phyloP scores from a whole-genome alignment of 345 rosid genomes.

The Lepidium didymum region DNA sequence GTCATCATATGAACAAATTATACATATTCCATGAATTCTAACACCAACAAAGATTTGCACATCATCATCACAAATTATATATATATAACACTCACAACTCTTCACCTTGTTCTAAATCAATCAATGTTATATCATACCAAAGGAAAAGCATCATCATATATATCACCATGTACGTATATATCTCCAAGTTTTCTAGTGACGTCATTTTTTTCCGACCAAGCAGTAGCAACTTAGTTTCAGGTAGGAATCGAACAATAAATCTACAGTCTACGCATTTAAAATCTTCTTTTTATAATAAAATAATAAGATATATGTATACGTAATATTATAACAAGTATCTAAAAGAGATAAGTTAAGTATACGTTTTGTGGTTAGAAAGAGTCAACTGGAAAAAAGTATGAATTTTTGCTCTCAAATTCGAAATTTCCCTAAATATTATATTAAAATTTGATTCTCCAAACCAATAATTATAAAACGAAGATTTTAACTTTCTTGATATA shows the following conservation, averaged over 20 bases:
- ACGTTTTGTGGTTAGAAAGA: no score
- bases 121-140: slow-evolving; percentile 3
- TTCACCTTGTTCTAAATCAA: not conserved
- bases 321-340: not conserved
- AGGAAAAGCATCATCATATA: not conserved
- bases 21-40: slow-evolving; percentile 1
- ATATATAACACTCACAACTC: slow-evolving; percentile 15
- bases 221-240: no score
- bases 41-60: slow-evolving; percentile 13
- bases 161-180: not conserved
- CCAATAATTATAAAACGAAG: no score
- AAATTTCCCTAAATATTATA: no score
- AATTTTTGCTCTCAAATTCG: no score
- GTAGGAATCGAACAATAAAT: no score
- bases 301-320: not conserved
- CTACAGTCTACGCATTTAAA: no score
- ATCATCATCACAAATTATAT: not conserved
- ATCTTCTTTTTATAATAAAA: no score
- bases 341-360: not conserved
- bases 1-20: slow-evolving; percentile 26
- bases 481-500: no score
- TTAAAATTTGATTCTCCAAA: no score
- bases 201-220: no score
- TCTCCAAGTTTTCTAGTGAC: not conserved
- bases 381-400: no score